phyloP scores from a whole-genome alignment of 1,284 basidiomycete genomes.

The Boletus sp. region DNA sequence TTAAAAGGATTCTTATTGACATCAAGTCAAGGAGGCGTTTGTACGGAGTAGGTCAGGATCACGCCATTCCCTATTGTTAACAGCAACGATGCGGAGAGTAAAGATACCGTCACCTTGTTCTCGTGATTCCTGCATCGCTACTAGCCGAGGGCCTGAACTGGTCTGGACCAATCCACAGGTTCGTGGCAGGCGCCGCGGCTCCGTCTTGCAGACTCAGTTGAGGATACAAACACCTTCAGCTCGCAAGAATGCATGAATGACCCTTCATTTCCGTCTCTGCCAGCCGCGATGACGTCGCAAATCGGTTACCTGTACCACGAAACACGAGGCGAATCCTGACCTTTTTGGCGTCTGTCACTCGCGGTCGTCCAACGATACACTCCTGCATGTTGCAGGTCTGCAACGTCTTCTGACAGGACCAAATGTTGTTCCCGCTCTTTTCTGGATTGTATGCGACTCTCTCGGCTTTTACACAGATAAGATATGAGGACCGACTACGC shows the following conservation, averaged over 20 bases:
- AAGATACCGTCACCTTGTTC: background rate
- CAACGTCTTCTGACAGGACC: too few species aligned
- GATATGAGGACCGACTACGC: constrained; percentile 1
- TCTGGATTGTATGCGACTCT: too few species aligned
- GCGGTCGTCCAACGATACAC: too few species aligned
- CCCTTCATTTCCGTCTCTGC: background rate
- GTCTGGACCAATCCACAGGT: too few species aligned
- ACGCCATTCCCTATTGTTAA: background rate
- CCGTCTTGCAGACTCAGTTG: background rate
- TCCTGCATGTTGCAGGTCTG: too few species aligned
- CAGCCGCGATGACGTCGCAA: too few species aligned
- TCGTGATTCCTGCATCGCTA: background rate
- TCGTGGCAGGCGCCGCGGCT: too few species aligned
- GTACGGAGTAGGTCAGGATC: constrained; percentile 1
- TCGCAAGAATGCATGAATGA: background rate
- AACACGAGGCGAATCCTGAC: background rate
- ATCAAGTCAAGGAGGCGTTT: constrained; percentile 7
- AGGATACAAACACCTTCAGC: background rate
- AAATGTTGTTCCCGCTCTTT: too few species aligned
- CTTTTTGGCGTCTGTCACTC: too few species aligned
- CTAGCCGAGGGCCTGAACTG: too few species aligned
- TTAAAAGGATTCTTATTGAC: background rate
- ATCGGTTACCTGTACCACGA: too few species aligned
- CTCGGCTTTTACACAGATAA: too few species aligned
- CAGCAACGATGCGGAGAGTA: background rate